Percentiles rank a stretch among this genome's conserved stretches.
Evolutionary conservation across 306 rosid genomes (phyloP).

Genomic region (Elaeagnus macrophylla): DNA sequence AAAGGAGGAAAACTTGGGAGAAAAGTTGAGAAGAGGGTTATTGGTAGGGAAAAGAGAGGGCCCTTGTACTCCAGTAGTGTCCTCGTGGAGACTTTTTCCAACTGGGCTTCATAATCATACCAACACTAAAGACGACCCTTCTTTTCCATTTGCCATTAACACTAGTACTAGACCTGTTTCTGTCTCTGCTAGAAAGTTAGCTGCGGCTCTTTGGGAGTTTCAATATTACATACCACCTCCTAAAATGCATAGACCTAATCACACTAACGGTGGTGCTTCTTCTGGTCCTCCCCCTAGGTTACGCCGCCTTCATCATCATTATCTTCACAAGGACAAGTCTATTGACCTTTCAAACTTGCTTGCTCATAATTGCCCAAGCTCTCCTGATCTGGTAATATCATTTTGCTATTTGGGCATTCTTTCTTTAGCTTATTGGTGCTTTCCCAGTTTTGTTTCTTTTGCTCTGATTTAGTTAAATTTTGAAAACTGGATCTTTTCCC

Average conservation of each 20-base stretch:
- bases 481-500: neutral
- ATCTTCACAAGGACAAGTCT: constrained; percentile 36
- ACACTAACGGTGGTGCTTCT: constrained; percentile 23
- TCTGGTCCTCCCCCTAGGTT: constrained; percentile 28
- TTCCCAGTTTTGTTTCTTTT: constrained; percentile 11
- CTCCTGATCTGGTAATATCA: constrained; percentile 62
- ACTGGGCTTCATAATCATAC: constrained; percentile 10
- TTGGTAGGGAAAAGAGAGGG: constrained; percentile 53
- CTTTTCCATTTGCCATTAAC: neutral
- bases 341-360: constrained; percentile 48
- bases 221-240: constrained; percentile 35
- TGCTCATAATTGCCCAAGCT: constrained; percentile 56
- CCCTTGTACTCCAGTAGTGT: constrained; percentile 62
- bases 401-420: neutral
- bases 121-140: constrained; percentile 17
- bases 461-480: neutral
- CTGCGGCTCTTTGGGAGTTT: constrained; percentile 85
- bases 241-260: constrained; percentile 50
- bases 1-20: constrained; percentile 73
- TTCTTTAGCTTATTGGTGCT: constrained; percentile 5
- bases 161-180: neutral
- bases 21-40: constrained; percentile 58
- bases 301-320: constrained; percentile 45
- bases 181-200: constrained; percentile 62
- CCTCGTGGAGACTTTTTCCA: constrained; percentile 41